Evolutionary conservation across 148 eudicot genomes (phyloP).

Genomic region (Amaranthus cruentus): DNA sequence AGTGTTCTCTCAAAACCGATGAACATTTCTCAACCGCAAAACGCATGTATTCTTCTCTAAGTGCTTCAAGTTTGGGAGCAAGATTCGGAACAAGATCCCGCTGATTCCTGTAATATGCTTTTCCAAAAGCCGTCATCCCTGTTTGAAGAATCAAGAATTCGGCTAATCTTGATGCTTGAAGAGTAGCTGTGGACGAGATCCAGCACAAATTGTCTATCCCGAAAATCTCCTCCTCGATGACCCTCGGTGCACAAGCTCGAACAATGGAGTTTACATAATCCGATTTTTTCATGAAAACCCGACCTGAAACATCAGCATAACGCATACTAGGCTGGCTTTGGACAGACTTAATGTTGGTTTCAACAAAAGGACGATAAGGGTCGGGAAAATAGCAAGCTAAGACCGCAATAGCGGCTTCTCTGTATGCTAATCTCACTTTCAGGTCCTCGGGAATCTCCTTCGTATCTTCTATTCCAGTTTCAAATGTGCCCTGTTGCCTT

Average conservation of each 20-base stretch:
- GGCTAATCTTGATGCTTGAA: slow-evolving; percentile 70
- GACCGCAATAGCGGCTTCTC: slow-evolving; percentile 92
- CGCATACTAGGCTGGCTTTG: slow-evolving; percentile 62
- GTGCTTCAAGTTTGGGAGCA: slow-evolving; percentile 84
- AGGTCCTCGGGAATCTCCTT: slow-evolving; percentile 73
- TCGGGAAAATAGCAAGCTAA: slow-evolving; percentile 81
- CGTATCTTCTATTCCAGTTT: slow-evolving; percentile 91
- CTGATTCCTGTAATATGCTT: slow-evolving; percentile 67
- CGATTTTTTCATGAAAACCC: slow-evolving; percentile 59
- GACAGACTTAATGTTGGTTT: slow-evolving; percentile 71
- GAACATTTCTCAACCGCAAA: slow-evolving; percentile 70
- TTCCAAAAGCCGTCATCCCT: slow-evolving; percentile 94
- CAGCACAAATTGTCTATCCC: slow-evolving; percentile 85
- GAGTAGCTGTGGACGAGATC: slow-evolving; percentile 79
- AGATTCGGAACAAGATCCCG: slow-evolving; percentile 84
- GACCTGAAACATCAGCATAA: slow-evolving; percentile 47
- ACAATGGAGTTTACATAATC: slow-evolving; percentile 71
- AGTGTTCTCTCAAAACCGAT: slow-evolving; percentile 59
- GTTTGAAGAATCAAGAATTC: slow-evolving; percentile 72
- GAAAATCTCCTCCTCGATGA: slow-evolving; percentile 86
- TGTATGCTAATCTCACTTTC: slow-evolving; percentile 75
- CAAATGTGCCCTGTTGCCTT: slow-evolving; percentile 95
- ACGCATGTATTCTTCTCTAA: slow-evolving; percentile 84
- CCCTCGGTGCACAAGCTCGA: slow-evolving; percentile 92
- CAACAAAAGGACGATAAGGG: slow-evolving; percentile 66